Base-by-base conservation (phyloP, 2,329 filamentous ascomycete species). In the Onygena corvina region DNA sequence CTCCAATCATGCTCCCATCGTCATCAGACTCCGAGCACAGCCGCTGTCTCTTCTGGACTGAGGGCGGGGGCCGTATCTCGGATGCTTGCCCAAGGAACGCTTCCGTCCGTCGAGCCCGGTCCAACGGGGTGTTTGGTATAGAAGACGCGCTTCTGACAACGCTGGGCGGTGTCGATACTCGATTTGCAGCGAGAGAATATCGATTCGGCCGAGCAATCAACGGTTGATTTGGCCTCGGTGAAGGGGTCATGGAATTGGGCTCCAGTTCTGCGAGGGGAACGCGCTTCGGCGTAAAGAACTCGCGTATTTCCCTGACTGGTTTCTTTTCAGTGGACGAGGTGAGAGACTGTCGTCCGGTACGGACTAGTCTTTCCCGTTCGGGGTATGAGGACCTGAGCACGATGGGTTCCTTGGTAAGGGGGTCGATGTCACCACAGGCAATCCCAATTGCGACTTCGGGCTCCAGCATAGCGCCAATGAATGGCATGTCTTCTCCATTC, bases 351-450 rank as follows among this genome's bases (percentile, higher is more conserved):
- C 60, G 68, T 57, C 59, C 64, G 58, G 54, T 62, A 27, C 67
- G 58, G 23, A 60, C 60, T 40, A 65, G 56, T 40, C 61, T 60
- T 33, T 63, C 54, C 52, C 64, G 67, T 48, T 59, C 55, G 47
- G 60, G 55, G 50, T 57, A 57, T 47, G 57, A 51, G 2, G 61
- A 62, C 46, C 66, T 65, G 9, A 75, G 51, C 20, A 61, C 54
- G 44, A 81, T 73, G 2, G 73, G 75, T 52, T 81, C 64, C 65
- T 95, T 96, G 1, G 88, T 93, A 56, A 90, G 92, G 1, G 92
- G 92, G 63, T 96, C 83, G 40, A 95, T 67, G 57, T 94, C 84
- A 30, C 92, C 92, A 31, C 64, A 71, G 20, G 92, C 87, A 51
- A 98, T 82, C 4, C 79, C 81, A 46, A 74, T 72, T 5, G 90